Conservation (phyloP, 768 basidiomycete species). For the Phanerodontia chrysosporium region DNA sequence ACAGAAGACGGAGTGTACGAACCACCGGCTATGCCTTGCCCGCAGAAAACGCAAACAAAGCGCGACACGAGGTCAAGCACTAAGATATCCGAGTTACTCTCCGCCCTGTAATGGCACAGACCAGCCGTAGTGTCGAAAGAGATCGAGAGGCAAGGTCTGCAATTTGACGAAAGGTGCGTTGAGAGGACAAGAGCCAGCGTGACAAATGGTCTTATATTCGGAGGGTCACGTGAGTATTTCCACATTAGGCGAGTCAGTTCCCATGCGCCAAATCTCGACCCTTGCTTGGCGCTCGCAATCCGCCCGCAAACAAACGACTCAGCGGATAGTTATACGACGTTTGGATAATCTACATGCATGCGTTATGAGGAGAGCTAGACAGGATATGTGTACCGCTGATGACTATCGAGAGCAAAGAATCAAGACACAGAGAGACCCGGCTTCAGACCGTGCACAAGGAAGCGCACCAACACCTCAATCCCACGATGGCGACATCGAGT, state of each 20-base stretch:
- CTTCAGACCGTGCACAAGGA: neutral
- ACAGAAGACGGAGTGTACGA: constrained; percentile 16
- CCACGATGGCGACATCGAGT: constrained; percentile 50
- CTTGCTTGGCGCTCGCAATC: neutral
- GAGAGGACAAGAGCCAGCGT: neutral
- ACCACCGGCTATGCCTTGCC: constrained; percentile 23
- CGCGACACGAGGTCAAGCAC: constrained; percentile 24
- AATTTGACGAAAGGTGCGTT: constrained; percentile 28
- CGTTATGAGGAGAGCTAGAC: constrained; percentile 15
- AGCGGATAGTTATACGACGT: constrained; percentile 2
- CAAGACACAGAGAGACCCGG: constrained; percentile 1
- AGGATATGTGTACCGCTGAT: constrained; percentile 11
- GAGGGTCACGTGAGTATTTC: neutral
- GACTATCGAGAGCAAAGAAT: constrained; percentile 12
- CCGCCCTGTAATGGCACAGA: constrained; percentile 27
- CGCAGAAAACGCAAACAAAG: constrained; percentile 6
- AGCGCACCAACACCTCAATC: constrained; percentile 27
- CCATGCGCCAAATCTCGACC: neutral
- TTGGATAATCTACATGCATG: constrained; percentile 19
- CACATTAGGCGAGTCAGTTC: neutral
- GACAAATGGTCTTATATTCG: neutral
- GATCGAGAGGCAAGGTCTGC: constrained; percentile 16
- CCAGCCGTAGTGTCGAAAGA: constrained; percentile 13
- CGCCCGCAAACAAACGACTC: neutral
- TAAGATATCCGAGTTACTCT: constrained; percentile 24